These are phyloP conservation scores for Solanum infundibuliforme DNA, from an alignment of 257 asterid species.

Conservation along the genomic window DNA sequence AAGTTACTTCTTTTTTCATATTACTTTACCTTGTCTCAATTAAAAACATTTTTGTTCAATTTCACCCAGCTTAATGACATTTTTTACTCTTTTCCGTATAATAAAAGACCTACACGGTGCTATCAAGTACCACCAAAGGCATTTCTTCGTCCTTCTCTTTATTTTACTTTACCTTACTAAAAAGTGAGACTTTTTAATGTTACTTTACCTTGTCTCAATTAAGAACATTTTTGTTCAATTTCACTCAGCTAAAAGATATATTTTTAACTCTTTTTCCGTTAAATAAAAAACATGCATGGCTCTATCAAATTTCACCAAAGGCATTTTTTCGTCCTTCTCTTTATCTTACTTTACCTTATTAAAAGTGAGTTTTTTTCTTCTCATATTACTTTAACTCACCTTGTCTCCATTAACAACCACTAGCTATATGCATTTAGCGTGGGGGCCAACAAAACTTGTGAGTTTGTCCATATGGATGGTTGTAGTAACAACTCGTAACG, in stretches of 20 bases:
- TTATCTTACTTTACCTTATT: background rate
- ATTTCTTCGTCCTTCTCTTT: background rate
- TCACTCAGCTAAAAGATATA: background rate
- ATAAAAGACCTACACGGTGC: background rate
- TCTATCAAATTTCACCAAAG: background rate
- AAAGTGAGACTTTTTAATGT: background rate
- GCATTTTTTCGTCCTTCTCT: background rate
- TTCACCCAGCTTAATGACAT: background rate
- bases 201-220: background rate
- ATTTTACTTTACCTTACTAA: background rate
- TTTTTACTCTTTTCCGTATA: background rate
- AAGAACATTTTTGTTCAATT: background rate
- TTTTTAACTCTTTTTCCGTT: background rate
- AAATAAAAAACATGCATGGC: background rate
- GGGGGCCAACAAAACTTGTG: background rate
- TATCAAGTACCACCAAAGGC: background rate
- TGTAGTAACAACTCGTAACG: background rate
- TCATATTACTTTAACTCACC: background rate
- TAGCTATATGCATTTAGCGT: background rate
- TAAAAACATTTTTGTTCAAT: background rate
- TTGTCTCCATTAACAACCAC: background rate
- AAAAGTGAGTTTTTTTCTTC: background rate
- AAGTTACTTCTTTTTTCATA: no score
- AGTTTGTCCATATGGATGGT: background rate
- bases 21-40: no score